phyloP scores from a whole-genome alignment of 805 yeast species.

The Ogataea henricii region DNA sequence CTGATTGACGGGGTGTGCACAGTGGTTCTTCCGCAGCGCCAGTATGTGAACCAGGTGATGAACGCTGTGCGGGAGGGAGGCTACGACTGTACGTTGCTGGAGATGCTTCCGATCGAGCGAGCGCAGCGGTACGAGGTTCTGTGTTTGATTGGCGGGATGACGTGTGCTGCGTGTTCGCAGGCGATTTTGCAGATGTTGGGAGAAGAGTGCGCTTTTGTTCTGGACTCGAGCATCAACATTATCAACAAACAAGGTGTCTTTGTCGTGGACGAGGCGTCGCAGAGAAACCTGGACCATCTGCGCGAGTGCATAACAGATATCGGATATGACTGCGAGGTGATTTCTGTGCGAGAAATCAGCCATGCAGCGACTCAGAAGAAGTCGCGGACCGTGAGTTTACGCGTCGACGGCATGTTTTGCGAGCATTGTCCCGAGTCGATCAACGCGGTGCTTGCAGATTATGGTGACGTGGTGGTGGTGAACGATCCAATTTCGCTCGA shows the following conservation, averaged over 20 bases:
- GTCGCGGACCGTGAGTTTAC: slow-evolving; percentile 58
- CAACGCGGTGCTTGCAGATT: slow-evolving; percentile 47
- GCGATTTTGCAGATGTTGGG: slow-evolving; percentile 52
- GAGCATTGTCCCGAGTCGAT: slow-evolving; percentile 65
- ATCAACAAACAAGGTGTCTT: slow-evolving; percentile 67
- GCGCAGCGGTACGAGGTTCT: slow-evolving; percentile 50
- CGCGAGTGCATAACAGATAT: slow-evolving; percentile 59
- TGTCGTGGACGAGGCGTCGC: slow-evolving; percentile 47
- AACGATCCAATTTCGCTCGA: slow-evolving; percentile 56
- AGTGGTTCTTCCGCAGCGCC: slow-evolving; percentile 54
- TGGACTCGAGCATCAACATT: slow-evolving; percentile 54
- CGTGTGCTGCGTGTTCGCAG: slow-evolving; percentile 68
- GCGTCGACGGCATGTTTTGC: slow-evolving; percentile 69
- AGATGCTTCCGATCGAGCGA: slow-evolving; percentile 58
- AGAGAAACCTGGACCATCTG: slow-evolving; percentile 41
- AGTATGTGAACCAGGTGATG: slow-evolving; percentile 50
- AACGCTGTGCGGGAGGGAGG: slow-evolving; percentile 48
- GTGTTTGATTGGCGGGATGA: slow-evolving; percentile 72
- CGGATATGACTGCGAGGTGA: slow-evolving; percentile 62
- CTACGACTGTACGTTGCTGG: slow-evolving; percentile 53
- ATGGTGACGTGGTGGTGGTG: slow-evolving; percentile 59
- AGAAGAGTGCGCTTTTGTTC: slow-evolving; percentile 50
- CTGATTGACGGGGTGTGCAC: slow-evolving; percentile 51
- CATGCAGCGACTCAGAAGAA: slow-evolving; percentile 49
- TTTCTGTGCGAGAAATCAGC: slow-evolving; percentile 46